Evolutionary conservation across 1,284 basidiomycete genomes (phyloP).

Genomic region (Omphalotus olearius): DNA sequence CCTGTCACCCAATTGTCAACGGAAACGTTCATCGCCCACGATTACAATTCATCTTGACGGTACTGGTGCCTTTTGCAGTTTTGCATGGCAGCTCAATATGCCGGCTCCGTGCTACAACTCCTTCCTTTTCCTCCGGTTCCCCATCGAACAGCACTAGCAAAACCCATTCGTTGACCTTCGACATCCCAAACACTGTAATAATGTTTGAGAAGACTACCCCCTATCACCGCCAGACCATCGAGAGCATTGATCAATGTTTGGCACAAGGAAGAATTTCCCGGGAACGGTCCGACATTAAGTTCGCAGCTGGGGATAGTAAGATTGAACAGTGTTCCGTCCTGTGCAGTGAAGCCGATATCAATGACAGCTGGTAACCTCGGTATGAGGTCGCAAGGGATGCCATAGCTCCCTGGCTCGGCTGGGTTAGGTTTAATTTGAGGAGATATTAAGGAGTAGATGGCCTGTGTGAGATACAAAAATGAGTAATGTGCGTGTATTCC

Average conservation of each 20-base stretch:
- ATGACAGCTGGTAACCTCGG: conserved; percentile 42
- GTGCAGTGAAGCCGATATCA: conserved; percentile 47
- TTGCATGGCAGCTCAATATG: too few species aligned
- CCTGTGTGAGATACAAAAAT: conserved; percentile 24
- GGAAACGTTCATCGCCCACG: too few species aligned
- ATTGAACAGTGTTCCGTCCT: conserved; percentile 42
- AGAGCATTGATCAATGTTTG: conserved; percentile 55
- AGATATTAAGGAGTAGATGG: conserved; percentile 54
- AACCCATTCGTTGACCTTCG: conserved; percentile 42
- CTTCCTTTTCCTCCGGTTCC: too few species aligned
- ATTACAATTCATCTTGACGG: too few species aligned
- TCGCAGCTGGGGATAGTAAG: conserved; percentile 52
- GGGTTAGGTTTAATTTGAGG: conserved; percentile 45
- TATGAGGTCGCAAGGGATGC: conserved; percentile 46
- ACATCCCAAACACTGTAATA: conserved; percentile 57
- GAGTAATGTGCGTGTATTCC: background rate
- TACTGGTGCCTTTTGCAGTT: too few species aligned
- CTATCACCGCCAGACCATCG: conserved; percentile 45
- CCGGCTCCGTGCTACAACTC: too few species aligned
- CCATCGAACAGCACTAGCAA: conserved; percentile 27
- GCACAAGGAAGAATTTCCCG: conserved; percentile 39
- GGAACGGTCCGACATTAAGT: conserved; percentile 53
- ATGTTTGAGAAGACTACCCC: conserved; percentile 50
- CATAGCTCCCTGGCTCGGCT: conserved; percentile 50
- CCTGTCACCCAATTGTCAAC: too few species aligned